A percentile compares a stretch with the other conserved stretches of the same genome.
Conservation (phyloP, 2,329 filamentous ascomycete species). For the Alternaria rosae region DNA sequence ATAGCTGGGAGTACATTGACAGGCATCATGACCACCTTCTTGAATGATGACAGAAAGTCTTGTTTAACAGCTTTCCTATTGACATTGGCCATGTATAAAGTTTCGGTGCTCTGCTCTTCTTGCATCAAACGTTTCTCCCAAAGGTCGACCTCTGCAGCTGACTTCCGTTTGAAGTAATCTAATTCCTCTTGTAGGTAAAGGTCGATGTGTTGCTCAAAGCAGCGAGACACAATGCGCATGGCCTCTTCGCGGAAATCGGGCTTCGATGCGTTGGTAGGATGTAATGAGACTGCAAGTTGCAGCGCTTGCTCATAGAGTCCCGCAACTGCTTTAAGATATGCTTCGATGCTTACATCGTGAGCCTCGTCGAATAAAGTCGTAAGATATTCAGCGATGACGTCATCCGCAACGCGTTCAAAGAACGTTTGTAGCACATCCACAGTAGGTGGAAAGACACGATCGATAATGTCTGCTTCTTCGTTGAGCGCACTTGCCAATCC, state of each 20-base stretch:
- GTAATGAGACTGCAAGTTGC: slow-evolving; percentile 76
- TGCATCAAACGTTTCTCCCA: slow-evolving; percentile 95
- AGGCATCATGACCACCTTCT: slow-evolving; percentile 99
- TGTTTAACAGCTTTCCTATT: slow-evolving; percentile 95
- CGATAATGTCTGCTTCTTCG: slow-evolving; percentile 81
- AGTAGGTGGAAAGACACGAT: slow-evolving; percentile 78
- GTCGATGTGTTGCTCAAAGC: slow-evolving; percentile 94
- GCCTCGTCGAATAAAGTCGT: slow-evolving; percentile 87
- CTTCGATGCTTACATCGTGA: slow-evolving; percentile 74
- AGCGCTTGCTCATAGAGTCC: slow-evolving; percentile 87
- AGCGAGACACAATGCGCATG: slow-evolving; percentile 70
- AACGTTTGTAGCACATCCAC: slow-evolving; percentile 78
- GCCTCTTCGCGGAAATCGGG: slow-evolving; percentile 70
- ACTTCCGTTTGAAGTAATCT: slow-evolving; percentile 79
- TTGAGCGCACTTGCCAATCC: slow-evolving; percentile 77
- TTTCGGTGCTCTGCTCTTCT: slow-evolving; percentile 88
- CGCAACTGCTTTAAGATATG: slow-evolving; percentile 85
- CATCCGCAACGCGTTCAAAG: slow-evolving; percentile 81
- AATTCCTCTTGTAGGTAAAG: slow-evolving; percentile 91
- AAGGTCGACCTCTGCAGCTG: slow-evolving; percentile 76
- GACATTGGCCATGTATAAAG: slow-evolving; percentile 94
- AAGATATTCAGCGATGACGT: slow-evolving; percentile 83
- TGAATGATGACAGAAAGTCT: slow-evolving; percentile 95
- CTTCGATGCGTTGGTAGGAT: slow-evolving; percentile 69
- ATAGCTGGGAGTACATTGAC: slow-evolving; percentile 85